These are phyloP conservation scores for Gautieria morchelliformis DNA, from an alignment of 768 basidiomycete species.

Conservation along the genomic window DNA sequence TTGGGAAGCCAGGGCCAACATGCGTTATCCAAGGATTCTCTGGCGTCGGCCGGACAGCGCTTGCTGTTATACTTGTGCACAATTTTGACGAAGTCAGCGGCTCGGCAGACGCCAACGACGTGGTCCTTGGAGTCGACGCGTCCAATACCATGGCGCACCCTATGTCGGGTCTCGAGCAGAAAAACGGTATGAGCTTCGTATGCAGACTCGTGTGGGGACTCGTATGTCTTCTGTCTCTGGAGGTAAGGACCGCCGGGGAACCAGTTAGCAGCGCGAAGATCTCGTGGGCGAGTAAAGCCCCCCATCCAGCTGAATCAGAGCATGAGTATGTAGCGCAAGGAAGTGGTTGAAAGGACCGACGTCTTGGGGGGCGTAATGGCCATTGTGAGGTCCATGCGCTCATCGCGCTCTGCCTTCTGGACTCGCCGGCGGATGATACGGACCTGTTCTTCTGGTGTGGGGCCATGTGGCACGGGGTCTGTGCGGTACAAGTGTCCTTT, in stretches of 20 bases:
- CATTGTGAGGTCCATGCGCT: constrained; percentile 29
- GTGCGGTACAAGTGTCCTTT: not conserved
- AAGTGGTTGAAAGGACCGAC: constrained; percentile 18
- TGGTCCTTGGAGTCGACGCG: constrained; percentile 22
- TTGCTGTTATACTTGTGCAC: constrained; percentile 24
- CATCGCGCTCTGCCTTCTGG: constrained; percentile 33
- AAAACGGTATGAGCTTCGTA: constrained; percentile 33
- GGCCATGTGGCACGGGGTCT: not conserved
- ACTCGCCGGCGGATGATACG: constrained; percentile 16
- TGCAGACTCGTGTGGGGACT: constrained; percentile 19
- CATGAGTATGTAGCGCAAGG: not conserved
- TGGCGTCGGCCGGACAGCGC: constrained; percentile 7
- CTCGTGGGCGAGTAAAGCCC: constrained; percentile 30
- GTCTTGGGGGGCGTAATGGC: constrained; percentile 27
- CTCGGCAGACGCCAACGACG: constrained; percentile 26
- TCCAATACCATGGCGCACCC: constrained; percentile 20
- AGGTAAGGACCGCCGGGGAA: constrained; percentile 26
- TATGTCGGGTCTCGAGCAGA: constrained; percentile 27
- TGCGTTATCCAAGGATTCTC: constrained; percentile 29
- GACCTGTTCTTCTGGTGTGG: constrained; percentile 8
- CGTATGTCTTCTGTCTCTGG: constrained; percentile 17
- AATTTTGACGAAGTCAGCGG: constrained; percentile 21
- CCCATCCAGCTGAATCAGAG: constrained; percentile 25
- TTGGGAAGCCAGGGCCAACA: constrained; percentile 25
- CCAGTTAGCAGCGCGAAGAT: constrained; percentile 28